Percentiles rank a stretch among this genome's conserved stretches.
Evolutionary conservation across 1,139 yeast species (phyloP).

Genomic region (Meyerozyma carpophila): DNA sequence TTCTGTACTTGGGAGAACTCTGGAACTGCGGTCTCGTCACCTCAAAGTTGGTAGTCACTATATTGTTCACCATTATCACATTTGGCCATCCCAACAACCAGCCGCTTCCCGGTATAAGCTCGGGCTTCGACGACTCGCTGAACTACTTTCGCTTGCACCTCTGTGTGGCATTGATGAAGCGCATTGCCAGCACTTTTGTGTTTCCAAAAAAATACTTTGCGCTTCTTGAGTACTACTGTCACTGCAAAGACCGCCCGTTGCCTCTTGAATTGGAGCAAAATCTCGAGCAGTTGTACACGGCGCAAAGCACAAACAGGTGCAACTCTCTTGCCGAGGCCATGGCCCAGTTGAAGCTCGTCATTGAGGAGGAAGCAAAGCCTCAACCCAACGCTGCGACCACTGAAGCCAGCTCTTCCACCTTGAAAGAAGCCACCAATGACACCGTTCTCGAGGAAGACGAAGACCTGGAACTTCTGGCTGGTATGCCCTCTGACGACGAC

Average conservation of each 20-base stretch:
- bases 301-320: slow-evolving; percentile 30
- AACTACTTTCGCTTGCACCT: slow-evolving; percentile 71
- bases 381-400: neutral
- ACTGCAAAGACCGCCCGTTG: slow-evolving; percentile 57
- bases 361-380: slow-evolving; percentile 6
- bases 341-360: slow-evolving; percentile 25
- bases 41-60: slow-evolving; percentile 42
- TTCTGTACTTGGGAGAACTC: slow-evolving; percentile 56
- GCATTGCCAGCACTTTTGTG: neutral
- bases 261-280: slow-evolving; percentile 63
- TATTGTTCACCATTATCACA: slow-evolving; percentile 56
- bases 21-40: slow-evolving; percentile 45
- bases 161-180: slow-evolving; percentile 9
- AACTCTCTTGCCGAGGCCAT: slow-evolving; percentile 31
- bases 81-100: slow-evolving; percentile 64
- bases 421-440: slow-evolving; percentile 2
- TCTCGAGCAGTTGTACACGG: slow-evolving; percentile 43
- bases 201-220: slow-evolving; percentile 31
- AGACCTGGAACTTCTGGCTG: slow-evolving; percentile 1
- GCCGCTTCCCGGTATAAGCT: slow-evolving; percentile 43
- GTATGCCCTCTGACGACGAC: slow-evolving; percentile 1
- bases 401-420: too few species aligned
- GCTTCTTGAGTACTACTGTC: slow-evolving; percentile 72
- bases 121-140: slow-evolving; percentile 47
- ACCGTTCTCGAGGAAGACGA: slow-evolving; percentile 1